Evolutionary conservation across 2,329 filamentous ascomycete genomes (phyloP), one percentile per base, ranked within the genome.

Genomic region (Fusarium haematococcum): DNA sequence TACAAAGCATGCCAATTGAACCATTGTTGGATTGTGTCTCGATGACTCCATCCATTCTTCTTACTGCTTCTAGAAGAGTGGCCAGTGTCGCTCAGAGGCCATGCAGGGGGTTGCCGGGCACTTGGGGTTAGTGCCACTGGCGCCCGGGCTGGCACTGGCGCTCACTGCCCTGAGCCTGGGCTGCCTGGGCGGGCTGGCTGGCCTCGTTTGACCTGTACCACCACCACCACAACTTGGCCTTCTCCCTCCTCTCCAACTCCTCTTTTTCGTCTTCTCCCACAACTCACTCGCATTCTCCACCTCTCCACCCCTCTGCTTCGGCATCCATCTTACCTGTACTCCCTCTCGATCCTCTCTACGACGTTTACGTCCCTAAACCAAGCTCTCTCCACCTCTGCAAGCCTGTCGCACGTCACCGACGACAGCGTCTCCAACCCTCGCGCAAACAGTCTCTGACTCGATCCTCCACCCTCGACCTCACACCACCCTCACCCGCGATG

Each of bases 401-500:
- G 64, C 63, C 73, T 74, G 70, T 75, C 70, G 69, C 71, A 70
- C 60, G 57, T 68, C 59, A 59, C 62, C 67, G 62, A 63, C 45
- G 68, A 69, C 67, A 70, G 71, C 70, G 64, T 65, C 58, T 63
- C 48, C 43, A 63, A 63, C 35, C 65, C 75, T 78, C 65, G 75
- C 77, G 75, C 77, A 78, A 76, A 72, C 63, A 68, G 39, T 58
- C 66, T 68, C 75, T 60, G 25, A 63, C 64, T 67, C 68, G 62
- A 68, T 64, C 68, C 52, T 58, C 61, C 70, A 65, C 43, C 63
- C 70, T 62, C 71, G 45, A 63, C 60, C 63, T 64, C 59, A 43
- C 43, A 54, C 65, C 43, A 37, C 52, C 48, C 48, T 60, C 52
- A 48, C 69, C 50, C 67, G 48, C 62, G 60, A 85, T 95, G 93